Base-by-base conservation (phyloP, 208 protist genomes). In the Leishmania aethiopica region DNA sequence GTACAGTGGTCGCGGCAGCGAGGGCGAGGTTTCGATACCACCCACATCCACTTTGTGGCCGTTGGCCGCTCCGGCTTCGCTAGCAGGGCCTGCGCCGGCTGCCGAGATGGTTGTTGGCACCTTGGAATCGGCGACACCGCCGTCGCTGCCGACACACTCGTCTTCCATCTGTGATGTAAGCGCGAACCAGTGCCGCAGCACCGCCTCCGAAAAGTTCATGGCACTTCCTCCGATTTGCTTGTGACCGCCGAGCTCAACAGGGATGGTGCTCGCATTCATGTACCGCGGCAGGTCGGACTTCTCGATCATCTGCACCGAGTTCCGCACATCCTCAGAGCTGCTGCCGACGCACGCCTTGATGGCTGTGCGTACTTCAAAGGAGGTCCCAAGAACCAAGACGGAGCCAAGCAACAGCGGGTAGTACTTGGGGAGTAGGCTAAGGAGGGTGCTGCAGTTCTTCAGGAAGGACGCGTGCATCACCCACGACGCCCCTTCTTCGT, bases 121-220 rank as follows among this genome's bases (percentile, higher is more conserved):
- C 72, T 8, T 45, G 1, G 77, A 7, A 17, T 84, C 77, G 22
- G 40, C 4, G 13, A n/a, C 42, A 78, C 75, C 35, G 49, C 75
- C 45, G 45, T 49, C 8, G 75, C 84, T 35, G 64, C 76, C 4
- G 59, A 84, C 35, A 73, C 62, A 59, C 62, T 94, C 90, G 15
- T 81, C 69, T 42, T 88, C 81, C 32, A 93, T 77, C 64, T 89
- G 86, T 37, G 86, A 90, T 22, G 88, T 93, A 19, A 93, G 72
- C 10, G 91, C 76, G 78, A 91, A 94, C 93, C 93, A 96, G 74
- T 96, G 90, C 2, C 88, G 88, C 57, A 96, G 86, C 64, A 95
- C 93, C 53, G 86, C 82, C 75, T 96, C 93, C 19, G 90, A 84
- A 79, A 96, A 93, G 76, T 77, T 80, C 75, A 78, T 78, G 59